phyloP scores from a whole-genome alignment of 371 early-diverging fungal genomes.

The Mucor plumbeus region DNA sequence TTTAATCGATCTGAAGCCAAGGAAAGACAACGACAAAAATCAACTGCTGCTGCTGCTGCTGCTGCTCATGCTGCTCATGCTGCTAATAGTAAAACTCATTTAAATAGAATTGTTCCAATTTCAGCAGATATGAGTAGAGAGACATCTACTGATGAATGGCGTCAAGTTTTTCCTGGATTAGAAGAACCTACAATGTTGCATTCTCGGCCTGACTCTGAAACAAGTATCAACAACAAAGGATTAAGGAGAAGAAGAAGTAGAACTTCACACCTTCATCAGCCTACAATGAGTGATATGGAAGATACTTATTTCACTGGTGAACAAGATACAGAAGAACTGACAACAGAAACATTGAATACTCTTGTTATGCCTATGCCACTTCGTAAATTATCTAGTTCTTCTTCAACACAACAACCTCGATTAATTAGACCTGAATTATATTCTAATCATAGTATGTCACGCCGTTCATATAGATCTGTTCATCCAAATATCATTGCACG shows the following conservation, averaged over 20 bases:
- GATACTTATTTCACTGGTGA: conserved; percentile 12
- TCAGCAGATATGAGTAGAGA: conserved; percentile 33
- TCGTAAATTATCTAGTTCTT: conserved; percentile 10
- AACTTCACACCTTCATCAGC: conserved; percentile 6
- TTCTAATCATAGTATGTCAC: neutral
- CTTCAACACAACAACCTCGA: neutral
- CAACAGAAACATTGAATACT: neutral
- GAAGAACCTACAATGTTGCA: conserved; percentile 20
- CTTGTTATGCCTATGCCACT: conserved; percentile 21
- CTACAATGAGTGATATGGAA: neutral
- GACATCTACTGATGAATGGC: conserved; percentile 43
- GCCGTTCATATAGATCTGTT: conserved; percentile 44
- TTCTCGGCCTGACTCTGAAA: conserved; percentile 18
- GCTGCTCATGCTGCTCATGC: conserved; percentile 1
- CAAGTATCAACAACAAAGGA: neutral
- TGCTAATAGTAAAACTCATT: conserved; percentile 6
- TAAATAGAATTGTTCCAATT: conserved; percentile 12
- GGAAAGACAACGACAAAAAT: conserved; percentile 43
- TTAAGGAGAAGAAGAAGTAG: conserved; percentile 16
- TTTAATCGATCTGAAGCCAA: conserved; percentile 63
- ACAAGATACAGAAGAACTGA: conserved; percentile 9
- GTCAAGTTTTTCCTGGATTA: conserved; percentile 53
- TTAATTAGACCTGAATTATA: conserved; percentile 4
- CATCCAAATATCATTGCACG: conserved; percentile 83
- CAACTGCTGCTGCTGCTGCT: conserved; percentile 1